Conservation (phyloP, 2,329 filamentous ascomycete genomes). For the Colletotrichum somersetense region DNA sequence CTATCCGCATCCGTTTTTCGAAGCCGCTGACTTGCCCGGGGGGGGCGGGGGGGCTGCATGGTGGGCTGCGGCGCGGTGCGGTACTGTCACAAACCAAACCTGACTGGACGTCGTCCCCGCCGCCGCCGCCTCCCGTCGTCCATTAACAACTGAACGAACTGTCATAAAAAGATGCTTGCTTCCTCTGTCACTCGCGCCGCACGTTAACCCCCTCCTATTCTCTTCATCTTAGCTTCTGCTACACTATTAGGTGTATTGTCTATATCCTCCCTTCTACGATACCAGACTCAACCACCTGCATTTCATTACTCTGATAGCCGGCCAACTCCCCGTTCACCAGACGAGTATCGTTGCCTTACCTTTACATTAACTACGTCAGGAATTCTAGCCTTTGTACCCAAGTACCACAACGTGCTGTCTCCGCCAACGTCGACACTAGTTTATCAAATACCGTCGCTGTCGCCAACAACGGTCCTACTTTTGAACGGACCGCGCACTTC, state of each 20-base stretch:
- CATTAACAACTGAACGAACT: slow-evolving; percentile 17
- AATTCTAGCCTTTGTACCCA: not conserved
- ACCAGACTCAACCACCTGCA: slow-evolving; percentile 3
- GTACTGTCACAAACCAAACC: slow-evolving; percentile 15
- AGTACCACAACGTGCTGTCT: slow-evolving; percentile 13
- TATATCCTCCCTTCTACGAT: not conserved
- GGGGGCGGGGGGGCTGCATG: not conserved
- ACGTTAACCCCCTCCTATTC: not conserved
- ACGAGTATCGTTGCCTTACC: not conserved
- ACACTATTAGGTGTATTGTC: slow-evolving; percentile 39
- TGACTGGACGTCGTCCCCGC: slow-evolving; percentile 14
- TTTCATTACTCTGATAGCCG: not conserved
- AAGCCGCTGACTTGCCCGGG: slow-evolving; percentile 24
- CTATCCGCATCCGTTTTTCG: slow-evolving; percentile 33
- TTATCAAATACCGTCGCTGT: not conserved
- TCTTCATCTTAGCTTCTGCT: slow-evolving; percentile 4
- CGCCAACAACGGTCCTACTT: slow-evolving; percentile 15
- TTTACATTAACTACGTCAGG: slow-evolving; percentile 10
- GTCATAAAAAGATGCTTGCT: slow-evolving; percentile 39
- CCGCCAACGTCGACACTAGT: not conserved
- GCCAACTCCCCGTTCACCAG: slow-evolving; percentile 20
- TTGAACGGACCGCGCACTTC: slow-evolving; percentile 13
- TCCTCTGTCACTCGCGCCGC: slow-evolving; percentile 14
- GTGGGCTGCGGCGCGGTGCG: slow-evolving; percentile 14
- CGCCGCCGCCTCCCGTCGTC: slow-evolving; percentile 7